These are phyloP conservation scores for Brachypodium distachyon DNA, from an alignment of 202 grass and related monocot species.

Conservation along the genomic window DNA sequence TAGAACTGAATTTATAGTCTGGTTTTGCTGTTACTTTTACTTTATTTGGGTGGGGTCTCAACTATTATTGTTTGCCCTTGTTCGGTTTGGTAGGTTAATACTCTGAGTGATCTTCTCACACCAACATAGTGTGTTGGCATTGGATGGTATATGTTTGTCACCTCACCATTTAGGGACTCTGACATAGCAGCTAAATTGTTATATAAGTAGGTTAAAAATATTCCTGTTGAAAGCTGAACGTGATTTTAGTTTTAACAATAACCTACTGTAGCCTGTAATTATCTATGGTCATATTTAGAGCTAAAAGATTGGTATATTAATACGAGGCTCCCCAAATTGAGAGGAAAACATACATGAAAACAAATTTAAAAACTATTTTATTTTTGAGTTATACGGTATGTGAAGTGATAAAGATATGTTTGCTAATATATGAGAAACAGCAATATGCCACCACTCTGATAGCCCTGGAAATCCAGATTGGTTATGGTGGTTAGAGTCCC, in stretches of 20 bases:
- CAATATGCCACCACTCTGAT: background rate
- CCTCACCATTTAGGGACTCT: background rate
- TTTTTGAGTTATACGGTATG: too few relatives aligned
- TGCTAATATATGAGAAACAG: background rate
- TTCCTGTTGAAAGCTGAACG: background rate
- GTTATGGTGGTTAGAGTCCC: background rate
- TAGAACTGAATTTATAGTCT: background rate
- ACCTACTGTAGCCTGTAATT: background rate
- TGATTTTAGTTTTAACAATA: background rate
- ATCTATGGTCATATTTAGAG: background rate
- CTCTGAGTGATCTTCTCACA: background rate
- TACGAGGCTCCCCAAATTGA: background rate
- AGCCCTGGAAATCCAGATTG: background rate
- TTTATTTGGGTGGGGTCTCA: background rate
- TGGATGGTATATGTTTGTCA: background rate
- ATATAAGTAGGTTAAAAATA: background rate
- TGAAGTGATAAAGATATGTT: background rate
- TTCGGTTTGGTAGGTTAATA: background rate
- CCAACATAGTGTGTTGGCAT: background rate
- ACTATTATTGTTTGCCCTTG: background rate
- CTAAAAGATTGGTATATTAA: background rate
- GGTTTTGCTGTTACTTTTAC: conserved; percentile 1
- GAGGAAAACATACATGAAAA: background rate
- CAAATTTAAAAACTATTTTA: background rate
- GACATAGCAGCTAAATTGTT: background rate